Evolutionary conservation across 352 stramenopile species (phyloP).

Genomic region (Phytophthora tubulina): DNA sequence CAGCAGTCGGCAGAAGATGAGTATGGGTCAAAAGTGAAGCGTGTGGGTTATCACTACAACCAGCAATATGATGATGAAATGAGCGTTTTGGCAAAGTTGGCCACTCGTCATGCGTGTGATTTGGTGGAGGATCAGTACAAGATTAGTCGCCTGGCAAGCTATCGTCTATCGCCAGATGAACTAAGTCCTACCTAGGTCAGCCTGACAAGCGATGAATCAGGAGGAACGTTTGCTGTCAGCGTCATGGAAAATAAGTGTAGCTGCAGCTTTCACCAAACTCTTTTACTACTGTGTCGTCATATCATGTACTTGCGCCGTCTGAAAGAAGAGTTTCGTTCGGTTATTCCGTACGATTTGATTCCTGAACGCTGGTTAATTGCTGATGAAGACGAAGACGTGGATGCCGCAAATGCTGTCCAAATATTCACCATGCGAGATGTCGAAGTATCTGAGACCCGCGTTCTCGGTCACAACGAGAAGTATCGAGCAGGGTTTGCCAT

Average conservation of each 20-base stretch:
- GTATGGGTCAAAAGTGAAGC: not conserved
- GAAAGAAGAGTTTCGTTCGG: not conserved
- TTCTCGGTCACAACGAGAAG: slow-evolving; percentile 21
- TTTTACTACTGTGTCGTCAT: slow-evolving; percentile 9
- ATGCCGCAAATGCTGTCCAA: not conserved
- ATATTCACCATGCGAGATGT: not conserved
- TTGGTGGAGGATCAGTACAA: slow-evolving; percentile 14
- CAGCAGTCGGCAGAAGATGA: slow-evolving; percentile 17
- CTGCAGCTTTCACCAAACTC: slow-evolving; percentile 9
- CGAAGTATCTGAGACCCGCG: not conserved
- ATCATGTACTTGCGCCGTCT: slow-evolving; percentile 9
- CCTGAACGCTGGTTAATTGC: slow-evolving; percentile 1
- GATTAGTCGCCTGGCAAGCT: not conserved
- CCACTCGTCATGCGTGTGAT: slow-evolving; percentile 18
- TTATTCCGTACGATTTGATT: slow-evolving; percentile 3
- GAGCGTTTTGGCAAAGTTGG: not conserved
- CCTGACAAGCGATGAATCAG: not conserved
- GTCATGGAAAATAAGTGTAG: slow-evolving; percentile 1
- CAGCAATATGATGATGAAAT: slow-evolving; percentile 15
- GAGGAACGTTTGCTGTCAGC: not conserved
- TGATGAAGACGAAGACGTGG: slow-evolving; percentile 3
- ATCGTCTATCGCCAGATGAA: not conserved
- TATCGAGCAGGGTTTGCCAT: slow-evolving; percentile 12
- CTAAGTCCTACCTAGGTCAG: not conserved
- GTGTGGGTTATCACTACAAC: slow-evolving; percentile 11